Base-by-base conservation (phyloP, 129 eudicot species). In the Flaveria ramosissima region DNA sequence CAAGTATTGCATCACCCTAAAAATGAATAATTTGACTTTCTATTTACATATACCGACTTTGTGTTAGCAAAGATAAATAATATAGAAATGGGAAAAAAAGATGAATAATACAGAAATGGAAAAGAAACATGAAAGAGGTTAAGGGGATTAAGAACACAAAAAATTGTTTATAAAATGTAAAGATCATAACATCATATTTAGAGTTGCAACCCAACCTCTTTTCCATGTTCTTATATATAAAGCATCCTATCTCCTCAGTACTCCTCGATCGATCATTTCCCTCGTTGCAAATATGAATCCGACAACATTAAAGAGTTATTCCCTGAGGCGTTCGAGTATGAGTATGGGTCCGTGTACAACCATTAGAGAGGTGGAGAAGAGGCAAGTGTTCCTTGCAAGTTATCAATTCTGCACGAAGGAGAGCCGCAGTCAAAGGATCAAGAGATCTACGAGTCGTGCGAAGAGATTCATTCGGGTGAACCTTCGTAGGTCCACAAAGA, bases 381-480 rank as follows among this genome's bases (percentile, higher is more conserved):
- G 98, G 74, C 93, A 82, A 74, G 69, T 92, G 53, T 92, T 92
- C 83, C 71, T 92, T 24, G 83, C 85, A 80, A 92, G 96, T 84
- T 92, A 92, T 73, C 93, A 86, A 62, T 92, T 92, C 75, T 75
- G 89, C 63, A 86, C 92, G 73, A 92, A 92, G 72, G 87, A 86
- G 68, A 88, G 83, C 61, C 50, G 78, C 7, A 47, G 80, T 7
- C 89, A 88, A 71, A 89, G 60, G 73, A 65, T 89, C 41, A 88
- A 81, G 80, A 80, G 79, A 55, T 84, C 90, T 62, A 68, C 88
- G 26, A 78, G 83, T 72, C 88, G 90, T 68, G 89, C 86, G 24
- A 92, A 89, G 75, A 86, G 78, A 68, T 81, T 85, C 14, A 79
- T 92, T 2, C 81, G 77, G 85, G 77, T 81, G 68, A 83, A 87